phyloP scores from a whole-genome alignment of 768 basidiomycete genomes.

The Podaxis sp. region DNA sequence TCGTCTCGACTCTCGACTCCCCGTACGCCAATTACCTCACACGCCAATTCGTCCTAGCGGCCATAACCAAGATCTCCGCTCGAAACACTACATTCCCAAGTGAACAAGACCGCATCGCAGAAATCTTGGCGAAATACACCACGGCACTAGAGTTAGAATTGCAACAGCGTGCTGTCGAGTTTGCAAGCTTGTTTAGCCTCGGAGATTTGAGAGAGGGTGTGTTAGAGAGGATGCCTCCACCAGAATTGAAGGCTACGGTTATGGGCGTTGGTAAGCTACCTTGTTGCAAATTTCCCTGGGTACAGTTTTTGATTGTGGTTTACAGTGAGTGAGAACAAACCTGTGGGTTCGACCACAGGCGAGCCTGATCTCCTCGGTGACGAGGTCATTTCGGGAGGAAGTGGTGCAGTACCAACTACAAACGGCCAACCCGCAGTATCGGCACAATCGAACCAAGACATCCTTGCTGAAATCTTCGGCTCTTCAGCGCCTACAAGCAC shows the following conservation, averaged over 20 bases:
- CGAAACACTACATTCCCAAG: constrained; percentile 62
- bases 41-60: constrained; percentile 89
- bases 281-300: background rate
- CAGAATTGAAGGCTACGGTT: constrained; percentile 95
- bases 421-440: constrained; percentile 42
- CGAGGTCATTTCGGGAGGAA: constrained; percentile 43
- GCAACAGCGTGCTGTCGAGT: constrained; percentile 96
- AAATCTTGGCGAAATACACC: constrained; percentile 77
- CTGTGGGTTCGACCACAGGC: constrained; percentile 81
- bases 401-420: constrained; percentile 22
- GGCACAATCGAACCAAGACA: constrained; percentile 72
- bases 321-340: constrained; percentile 91
- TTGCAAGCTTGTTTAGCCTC: constrained; percentile 78
- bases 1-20: constrained; percentile 85
- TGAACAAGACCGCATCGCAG: constrained; percentile 79
- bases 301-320: background rate
- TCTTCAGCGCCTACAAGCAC: constrained; percentile 31
- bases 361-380: constrained; percentile 82
- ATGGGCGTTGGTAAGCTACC: constrained; percentile 77
- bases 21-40: constrained; percentile 91
- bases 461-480: constrained; percentile 93
- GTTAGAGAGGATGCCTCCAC: constrained; percentile 97
- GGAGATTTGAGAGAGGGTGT: constrained; percentile 82
- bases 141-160: constrained; percentile 91
- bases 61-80: constrained; percentile 87